phyloP scores from a whole-genome alignment of 495 filamentous ascomycete genomes.

The Parathielavia appendiculata region DNA sequence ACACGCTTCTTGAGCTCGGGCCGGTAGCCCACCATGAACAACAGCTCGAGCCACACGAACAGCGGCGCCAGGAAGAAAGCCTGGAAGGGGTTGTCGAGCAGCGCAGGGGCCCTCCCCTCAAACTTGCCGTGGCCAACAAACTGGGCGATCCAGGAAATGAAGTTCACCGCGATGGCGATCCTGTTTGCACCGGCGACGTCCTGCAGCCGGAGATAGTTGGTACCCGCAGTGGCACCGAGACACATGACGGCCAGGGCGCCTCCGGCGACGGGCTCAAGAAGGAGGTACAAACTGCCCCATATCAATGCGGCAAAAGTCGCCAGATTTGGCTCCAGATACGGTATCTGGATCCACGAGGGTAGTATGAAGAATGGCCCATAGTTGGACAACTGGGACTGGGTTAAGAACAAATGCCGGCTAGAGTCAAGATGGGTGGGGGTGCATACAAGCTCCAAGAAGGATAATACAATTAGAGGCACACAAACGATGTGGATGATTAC shows the following conservation, averaged over 20 bases:
- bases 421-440: background rate
- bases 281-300: slow-evolving; percentile 77
- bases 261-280: slow-evolving; percentile 91
- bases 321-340: slow-evolving; percentile 74
- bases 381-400: slow-evolving; percentile 61
- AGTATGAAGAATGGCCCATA: slow-evolving; percentile 64
- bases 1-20: slow-evolving; percentile 77
- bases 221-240: slow-evolving; percentile 62
- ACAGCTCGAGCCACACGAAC: slow-evolving; percentile 93
- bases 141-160: slow-evolving; percentile 78
- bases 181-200: slow-evolving; percentile 65
- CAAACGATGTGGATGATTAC: slow-evolving; percentile 85
- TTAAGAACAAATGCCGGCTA: slow-evolving; percentile 6
- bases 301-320: slow-evolving; percentile 65
- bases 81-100: slow-evolving; percentile 87
- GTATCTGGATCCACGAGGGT: slow-evolving; percentile 62
- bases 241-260: slow-evolving; percentile 66
- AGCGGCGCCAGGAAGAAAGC: slow-evolving; percentile 93
- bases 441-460: slow-evolving; percentile 70
- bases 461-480: slow-evolving; percentile 79
- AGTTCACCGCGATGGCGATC: slow-evolving; percentile 60
- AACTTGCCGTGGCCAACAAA: slow-evolving; percentile 89
- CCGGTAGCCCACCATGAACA: slow-evolving; percentile 88
- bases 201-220: slow-evolving; percentile 65
- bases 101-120: slow-evolving; percentile 80